Percentiles rank a stretch among this genome's conserved stretches.
Conservation (phyloP, 768 basidiomycete species). For the Mycena vitilis region DNA sequence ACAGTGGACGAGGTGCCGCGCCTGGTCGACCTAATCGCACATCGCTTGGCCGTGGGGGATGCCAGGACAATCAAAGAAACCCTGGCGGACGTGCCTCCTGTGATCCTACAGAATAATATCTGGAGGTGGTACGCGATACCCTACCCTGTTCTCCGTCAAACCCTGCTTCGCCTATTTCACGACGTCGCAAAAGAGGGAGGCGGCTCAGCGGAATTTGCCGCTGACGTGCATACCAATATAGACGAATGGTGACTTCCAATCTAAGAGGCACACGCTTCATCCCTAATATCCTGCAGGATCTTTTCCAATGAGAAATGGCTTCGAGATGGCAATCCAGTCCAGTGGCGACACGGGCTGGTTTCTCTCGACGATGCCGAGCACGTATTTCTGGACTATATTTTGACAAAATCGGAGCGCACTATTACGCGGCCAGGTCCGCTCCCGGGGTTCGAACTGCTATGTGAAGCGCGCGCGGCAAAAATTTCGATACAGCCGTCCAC, state of each 20-base stretch:
- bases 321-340: not conserved
- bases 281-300: constrained; percentile 6
- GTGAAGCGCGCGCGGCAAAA: not conserved
- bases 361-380: constrained; percentile 11
- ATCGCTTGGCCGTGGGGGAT: constrained; percentile 7
- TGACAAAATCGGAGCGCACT: not conserved
- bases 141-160: constrained; percentile 5
- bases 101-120: constrained; percentile 8
- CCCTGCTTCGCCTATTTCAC: not conserved
- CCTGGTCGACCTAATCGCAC: constrained; percentile 2
- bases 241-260: constrained; percentile 8
- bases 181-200: not conserved
- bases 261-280: too few species aligned
- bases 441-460: constrained; percentile 6
- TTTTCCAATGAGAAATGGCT: constrained; percentile 17
- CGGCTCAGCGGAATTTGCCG: not conserved
- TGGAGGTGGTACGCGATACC: constrained; percentile 10
- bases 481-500: constrained; percentile 17
- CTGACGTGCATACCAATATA: not conserved
- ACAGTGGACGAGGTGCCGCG: not conserved
- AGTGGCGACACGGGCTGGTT: constrained; percentile 19
- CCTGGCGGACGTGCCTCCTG: not conserved
- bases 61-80: not conserved
- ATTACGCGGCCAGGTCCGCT: constrained; percentile 1
- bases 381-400: constrained; percentile 1